Evolutionary conservation across 1,284 basidiomycete species (phyloP).

Genomic region (Sanghuangporus weigelae): DNA sequence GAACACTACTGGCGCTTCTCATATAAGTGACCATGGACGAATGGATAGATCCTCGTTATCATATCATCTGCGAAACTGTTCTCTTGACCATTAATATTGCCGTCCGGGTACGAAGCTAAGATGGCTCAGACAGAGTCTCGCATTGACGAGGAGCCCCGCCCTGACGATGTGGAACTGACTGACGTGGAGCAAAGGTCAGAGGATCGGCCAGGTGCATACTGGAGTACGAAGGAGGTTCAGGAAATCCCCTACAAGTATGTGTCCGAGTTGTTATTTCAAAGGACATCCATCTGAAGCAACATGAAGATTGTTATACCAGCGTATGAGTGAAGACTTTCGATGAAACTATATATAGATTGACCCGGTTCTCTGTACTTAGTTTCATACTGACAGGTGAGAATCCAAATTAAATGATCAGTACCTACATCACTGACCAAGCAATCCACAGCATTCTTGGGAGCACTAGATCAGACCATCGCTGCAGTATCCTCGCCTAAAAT

Average conservation of each 20-base stretch:
- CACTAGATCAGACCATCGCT: constrained; percentile 33
- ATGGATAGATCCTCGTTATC: no score
- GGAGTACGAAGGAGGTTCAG: constrained; percentile 13
- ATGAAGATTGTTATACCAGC: constrained; percentile 14
- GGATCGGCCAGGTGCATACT: constrained; percentile 5
- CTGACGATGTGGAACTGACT: not conserved
- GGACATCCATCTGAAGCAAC: not conserved
- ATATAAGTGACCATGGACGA: no score
- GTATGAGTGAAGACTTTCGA: not conserved
- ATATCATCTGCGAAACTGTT: no score
- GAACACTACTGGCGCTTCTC: no score
- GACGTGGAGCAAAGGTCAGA: constrained; percentile 12
- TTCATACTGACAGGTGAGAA: constrained; percentile 10
- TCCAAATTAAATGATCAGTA: not conserved
- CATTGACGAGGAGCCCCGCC: not conserved
- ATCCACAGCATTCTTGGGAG: constrained; percentile 24
- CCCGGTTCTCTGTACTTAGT: not conserved
- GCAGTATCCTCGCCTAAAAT: constrained; percentile 27
- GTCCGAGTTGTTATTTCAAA: not conserved
- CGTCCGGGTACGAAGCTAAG: no score
- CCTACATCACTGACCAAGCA: no score
- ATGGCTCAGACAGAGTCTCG: not conserved
- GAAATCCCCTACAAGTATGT: constrained; percentile 17
- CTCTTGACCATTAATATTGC: no score
- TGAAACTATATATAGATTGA: not conserved